Evolutionary conservation across 2,329 filamentous ascomycete species (phyloP), one percentile per base, ranked within the genome.

Genomic region (Penicillium sp.): DNA sequence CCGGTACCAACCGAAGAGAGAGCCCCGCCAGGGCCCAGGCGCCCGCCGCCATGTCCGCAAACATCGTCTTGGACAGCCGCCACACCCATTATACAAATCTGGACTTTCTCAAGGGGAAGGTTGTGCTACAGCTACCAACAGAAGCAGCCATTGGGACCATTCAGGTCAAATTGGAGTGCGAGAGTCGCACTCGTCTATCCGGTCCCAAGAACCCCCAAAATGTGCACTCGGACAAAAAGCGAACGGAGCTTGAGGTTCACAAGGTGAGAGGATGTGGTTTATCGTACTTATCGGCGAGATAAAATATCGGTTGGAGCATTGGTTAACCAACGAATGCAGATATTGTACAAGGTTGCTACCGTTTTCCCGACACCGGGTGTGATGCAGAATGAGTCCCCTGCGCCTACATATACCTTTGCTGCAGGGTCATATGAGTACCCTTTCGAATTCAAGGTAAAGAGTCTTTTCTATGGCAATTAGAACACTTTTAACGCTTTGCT

Each of bases 131-230:
- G 49, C 69, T 81, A 8, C 66, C 68, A 1, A 71, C 70, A 1
- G 77, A 79, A 65, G 72, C 79, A 13, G 67, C 78, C 8, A 75
- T 81, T 50, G 73, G 75, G 41, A 73, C 73, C 5, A 78, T 81
- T 38, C 75, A 75, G 42, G 79, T 81, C 48, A 81, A 81, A 64
- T 66, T 81, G 29, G 79, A 81, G 60, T 79, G 78, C 23, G 79
- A 81, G 62, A 81, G 78, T 65, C 75, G 74, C 36, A 79, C 78
- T 25, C 70, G 78, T 41, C 71, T 81, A 17, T 71, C 73, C 2
- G 75, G 73, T 17, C 73, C 70, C 60, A 75, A 70, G 54, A 61
- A 77, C 59, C 74, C 73, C 2, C 68, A 75, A 55, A 66, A 75
- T 73, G 77, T 76, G 36, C 65, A 75, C 38, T 73, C 75, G 23